These are phyloP conservation scores for Fusarium palustre DNA, from an alignment of 2,329 filamentous ascomycete genomes.

Conservation along the genomic window DNA sequence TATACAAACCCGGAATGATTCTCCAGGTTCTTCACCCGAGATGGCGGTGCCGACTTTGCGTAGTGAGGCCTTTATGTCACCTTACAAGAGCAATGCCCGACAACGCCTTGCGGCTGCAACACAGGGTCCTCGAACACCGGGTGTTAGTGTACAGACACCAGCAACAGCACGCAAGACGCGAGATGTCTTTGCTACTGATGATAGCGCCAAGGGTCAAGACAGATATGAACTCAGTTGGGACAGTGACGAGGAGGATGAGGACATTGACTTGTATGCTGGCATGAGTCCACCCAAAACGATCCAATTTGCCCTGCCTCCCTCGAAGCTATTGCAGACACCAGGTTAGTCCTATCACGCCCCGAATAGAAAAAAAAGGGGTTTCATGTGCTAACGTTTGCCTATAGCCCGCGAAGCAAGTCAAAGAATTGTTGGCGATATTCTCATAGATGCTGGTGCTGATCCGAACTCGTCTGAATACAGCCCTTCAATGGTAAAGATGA, in stretches of 20 bases:
- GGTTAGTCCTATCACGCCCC: slow-evolving; percentile 59
- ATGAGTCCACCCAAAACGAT: slow-evolving; percentile 95
- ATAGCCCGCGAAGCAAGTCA: slow-evolving; percentile 82
- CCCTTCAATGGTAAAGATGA: slow-evolving; percentile 74
- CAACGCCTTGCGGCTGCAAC: slow-evolving; percentile 58
- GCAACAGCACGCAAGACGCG: slow-evolving; percentile 60
- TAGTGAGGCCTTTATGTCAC: slow-evolving; percentile 86
- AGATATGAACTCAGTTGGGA: slow-evolving; percentile 77
- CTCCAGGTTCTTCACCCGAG: slow-evolving; percentile 79
- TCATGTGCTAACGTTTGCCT: neutral
- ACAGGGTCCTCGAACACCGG: slow-evolving; percentile 75
- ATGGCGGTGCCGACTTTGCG: slow-evolving; percentile 84
- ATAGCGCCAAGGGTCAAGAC: slow-evolving; percentile 47
- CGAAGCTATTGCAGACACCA: slow-evolving; percentile 82
- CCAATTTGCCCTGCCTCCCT: slow-evolving; percentile 83
- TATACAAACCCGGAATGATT: slow-evolving; percentile 62
- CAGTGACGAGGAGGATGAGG: slow-evolving; percentile 76
- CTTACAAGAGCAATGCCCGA: slow-evolving; percentile 63
- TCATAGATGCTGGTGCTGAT: slow-evolving; percentile 78
- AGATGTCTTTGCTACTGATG: slow-evolving; percentile 59
- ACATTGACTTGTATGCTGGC: slow-evolving; percentile 71
- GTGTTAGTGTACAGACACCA: slow-evolving; percentile 87
- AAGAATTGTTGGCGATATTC: slow-evolving; percentile 82
- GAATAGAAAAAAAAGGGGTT: too few relatives aligned
- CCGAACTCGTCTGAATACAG: slow-evolving; percentile 68